Conservation (phyloP, 331 rosid genomes). For the Telfairia occidentalis region DNA sequence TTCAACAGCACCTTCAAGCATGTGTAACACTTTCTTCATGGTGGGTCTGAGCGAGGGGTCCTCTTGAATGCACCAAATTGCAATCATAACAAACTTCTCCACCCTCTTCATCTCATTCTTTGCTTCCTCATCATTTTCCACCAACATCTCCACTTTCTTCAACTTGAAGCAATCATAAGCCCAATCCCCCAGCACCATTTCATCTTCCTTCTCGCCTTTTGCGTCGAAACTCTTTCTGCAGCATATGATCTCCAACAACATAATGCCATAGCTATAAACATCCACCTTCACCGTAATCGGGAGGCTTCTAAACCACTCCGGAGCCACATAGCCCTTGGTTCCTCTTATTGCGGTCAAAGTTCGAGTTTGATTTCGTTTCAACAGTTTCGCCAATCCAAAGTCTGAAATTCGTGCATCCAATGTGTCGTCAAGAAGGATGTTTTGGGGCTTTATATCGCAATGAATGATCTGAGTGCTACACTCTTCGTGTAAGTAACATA, state of each 20-base stretch:
- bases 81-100: constrained; percentile 19
- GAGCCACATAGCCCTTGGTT: constrained; percentile 27
- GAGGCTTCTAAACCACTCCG: constrained; percentile 16
- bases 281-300: constrained; percentile 20
- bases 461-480: constrained; percentile 25
- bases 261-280: constrained; percentile 18
- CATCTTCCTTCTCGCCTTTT: background rate
- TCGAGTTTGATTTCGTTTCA: constrained; percentile 16
- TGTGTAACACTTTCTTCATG: constrained; percentile 21
- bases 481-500: constrained; percentile 26
- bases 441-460: constrained; percentile 30
- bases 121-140: constrained; percentile 4
- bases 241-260: constrained; percentile 10
- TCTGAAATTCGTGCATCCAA: constrained; percentile 17
- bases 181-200: constrained; percentile 20
- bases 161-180: constrained; percentile 8
- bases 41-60: constrained; percentile 20
- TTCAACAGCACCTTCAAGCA: constrained; percentile 24
- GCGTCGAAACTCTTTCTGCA: constrained; percentile 13
- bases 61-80: constrained; percentile 25
- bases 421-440: constrained; percentile 19
- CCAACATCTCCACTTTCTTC: background rate
- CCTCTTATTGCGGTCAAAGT: constrained; percentile 21
- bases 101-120: constrained; percentile 9
- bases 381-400: constrained; percentile 26